phyloP scores from a whole-genome alignment of 345 rosid species.

The Noccaea caerulescens region DNA sequence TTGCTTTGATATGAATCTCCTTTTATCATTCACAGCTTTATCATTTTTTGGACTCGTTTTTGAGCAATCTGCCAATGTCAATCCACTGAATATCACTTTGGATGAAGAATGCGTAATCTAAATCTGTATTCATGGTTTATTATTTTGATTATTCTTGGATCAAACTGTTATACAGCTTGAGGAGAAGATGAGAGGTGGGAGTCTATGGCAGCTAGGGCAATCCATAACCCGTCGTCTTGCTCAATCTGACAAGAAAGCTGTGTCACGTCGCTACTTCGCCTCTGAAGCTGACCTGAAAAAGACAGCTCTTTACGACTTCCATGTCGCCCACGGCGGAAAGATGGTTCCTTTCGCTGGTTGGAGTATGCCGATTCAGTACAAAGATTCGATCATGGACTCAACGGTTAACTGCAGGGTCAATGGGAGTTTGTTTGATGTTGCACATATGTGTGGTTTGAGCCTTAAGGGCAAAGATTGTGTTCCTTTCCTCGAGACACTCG shows the following conservation, averaged over 20 bases:
- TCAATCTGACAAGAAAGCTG: constrained; percentile 71
- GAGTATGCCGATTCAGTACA: constrained; percentile 99
- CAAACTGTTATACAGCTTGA: constrained; percentile 38
- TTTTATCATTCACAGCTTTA: not conserved
- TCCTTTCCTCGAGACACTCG: constrained; percentile 91
- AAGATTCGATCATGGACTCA: constrained; percentile 96
- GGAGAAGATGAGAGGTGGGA: constrained; percentile 85
- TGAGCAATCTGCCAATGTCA: not conserved
- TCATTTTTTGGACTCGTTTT: not conserved
- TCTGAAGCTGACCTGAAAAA: constrained; percentile 86
- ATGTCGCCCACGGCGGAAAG: constrained; percentile 79
- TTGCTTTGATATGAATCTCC: not conserved
- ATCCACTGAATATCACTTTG: not conserved
- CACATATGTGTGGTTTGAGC: constrained; percentile 97
- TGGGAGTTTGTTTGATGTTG: constrained; percentile 90
- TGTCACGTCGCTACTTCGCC: constrained; percentile 67
- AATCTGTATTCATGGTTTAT: not conserved
- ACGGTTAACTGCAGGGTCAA: constrained; percentile 88
- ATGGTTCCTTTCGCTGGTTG: constrained; percentile 99
- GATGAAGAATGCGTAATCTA: constrained; percentile 1
- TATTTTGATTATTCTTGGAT: constrained; percentile 28
- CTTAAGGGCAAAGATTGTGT: constrained; percentile 93
- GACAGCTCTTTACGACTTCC: constrained; percentile 89
- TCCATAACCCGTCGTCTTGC: constrained; percentile 79
- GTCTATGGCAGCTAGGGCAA: constrained; percentile 97